Evolutionary conservation across 192 early-diverging fungal genomes (phyloP), one percentile per base, ranked within the genome.

Genomic region (Podila horticola): DNA sequence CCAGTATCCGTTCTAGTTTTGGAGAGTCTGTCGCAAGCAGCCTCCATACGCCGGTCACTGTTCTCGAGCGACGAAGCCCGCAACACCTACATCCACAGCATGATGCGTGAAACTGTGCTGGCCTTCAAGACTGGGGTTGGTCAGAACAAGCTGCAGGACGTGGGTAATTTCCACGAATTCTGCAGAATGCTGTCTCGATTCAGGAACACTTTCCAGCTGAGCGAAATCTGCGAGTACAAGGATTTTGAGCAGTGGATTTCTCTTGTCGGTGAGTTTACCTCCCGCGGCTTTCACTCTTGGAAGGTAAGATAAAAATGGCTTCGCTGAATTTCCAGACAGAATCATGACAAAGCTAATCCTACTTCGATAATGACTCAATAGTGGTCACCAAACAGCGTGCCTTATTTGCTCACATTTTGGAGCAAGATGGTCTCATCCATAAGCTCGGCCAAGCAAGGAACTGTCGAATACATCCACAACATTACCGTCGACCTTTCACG

Each of bases 401-500:
- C 86, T 36, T 95, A 95, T 66, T 71, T 96, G 36, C 82, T 96
- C 67, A 90, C 88, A 12, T 97, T 97, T 74, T 97, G 96, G 96
- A 91, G 93, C 28, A 95, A 94, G 79, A 93, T 96, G 62, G 84
- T 89, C 20, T 84, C 86, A 17, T 88, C 86, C 11, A 75, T 75
- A 24, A 76, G 69, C 62, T 51, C 67, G 11, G 70, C 64, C 36
- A 71, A 77, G 62, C 76, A 74, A n/a, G 30, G 58, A 50, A 64
- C 64, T 5, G 66, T 64, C n/a, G 52, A 62, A 12, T 67, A 69
- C 45, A 75, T 79, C 60, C 65, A 75, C 31, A 55, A 51, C 58
- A 75, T 64, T 51, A 74, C 66, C 17, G 55, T 67, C 77, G 88
- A 81, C 87, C 70, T 81, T n/a, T 81, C 86, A 20, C 76, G 81